phyloP scores from a whole-genome alignment of 2,329 filamentous ascomycete species.

The Exserohilum rostratum region DNA sequence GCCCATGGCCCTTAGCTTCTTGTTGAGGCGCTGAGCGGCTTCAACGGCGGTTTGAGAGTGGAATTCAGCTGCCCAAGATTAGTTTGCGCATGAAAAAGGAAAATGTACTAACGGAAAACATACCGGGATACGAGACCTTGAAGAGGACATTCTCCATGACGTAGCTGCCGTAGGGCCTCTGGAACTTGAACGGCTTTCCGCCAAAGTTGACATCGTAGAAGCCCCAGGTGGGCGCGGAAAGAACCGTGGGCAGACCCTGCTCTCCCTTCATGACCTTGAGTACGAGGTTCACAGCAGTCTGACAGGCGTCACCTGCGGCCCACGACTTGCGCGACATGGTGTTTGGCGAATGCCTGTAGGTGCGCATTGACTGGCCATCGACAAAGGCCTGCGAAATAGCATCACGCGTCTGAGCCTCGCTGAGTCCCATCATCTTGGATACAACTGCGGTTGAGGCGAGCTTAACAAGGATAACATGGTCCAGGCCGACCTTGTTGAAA shows the following conservation, averaged over 20 bases:
- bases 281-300: constrained; percentile 88
- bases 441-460: constrained; percentile 93
- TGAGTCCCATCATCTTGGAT: constrained; percentile 90
- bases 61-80: constrained; percentile 72
- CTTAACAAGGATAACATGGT: constrained; percentile 98
- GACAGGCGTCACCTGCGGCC: constrained; percentile 97
- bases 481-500: constrained; percentile 97
- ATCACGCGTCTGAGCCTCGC: constrained; percentile 88
- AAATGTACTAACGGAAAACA: constrained; percentile 32
- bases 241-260: constrained; percentile 86
- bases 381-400: constrained; percentile 97
- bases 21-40: constrained; percentile 86
- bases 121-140: constrained; percentile 98
- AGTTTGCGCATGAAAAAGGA: neutral
- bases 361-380: constrained; percentile 93
- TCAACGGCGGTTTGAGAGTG: constrained; percentile 99
- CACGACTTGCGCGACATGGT: constrained; percentile 99
- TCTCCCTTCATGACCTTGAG: constrained; percentile 93
- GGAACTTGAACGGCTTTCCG: constrained; percentile 89
- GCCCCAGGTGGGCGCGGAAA: constrained; percentile 92
- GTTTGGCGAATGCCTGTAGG: constrained; percentile 96
- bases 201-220: constrained; percentile 99
- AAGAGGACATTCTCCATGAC: constrained; percentile 99
- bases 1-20: constrained; percentile 79
- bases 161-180: constrained; percentile 94